Evolutionary conservation across 106 monocot genomes (phyloP), one percentile per base, ranked within the genome.

Genomic region (Amphibolis antarctica): DNA sequence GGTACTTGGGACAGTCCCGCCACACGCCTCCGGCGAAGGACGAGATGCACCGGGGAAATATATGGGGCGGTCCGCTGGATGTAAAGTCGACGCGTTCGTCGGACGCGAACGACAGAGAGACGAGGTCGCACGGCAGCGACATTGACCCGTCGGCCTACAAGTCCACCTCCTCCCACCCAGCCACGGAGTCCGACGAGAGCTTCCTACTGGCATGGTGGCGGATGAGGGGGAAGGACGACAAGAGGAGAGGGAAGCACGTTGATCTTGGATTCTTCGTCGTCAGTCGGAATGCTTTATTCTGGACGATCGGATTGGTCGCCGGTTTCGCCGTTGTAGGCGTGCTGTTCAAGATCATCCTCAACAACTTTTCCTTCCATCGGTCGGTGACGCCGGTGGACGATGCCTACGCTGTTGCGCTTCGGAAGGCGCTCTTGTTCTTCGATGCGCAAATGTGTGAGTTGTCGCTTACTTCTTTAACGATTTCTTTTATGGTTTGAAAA

Each of bases 401-500:
- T 53, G 79, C 78, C 64, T 94, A 82, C 72, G 82, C 86, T 14
- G 13, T 79, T 42, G 93, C 86, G 28, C 76, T 94, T 25, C 86
- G 67, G 67, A 83, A 83, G 72, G 93, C 89, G 30, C 79, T 94
- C 51, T 77, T 86, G 83, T 94, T 94, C 89, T 94, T 94, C 83
- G 83, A 89, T 60, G 89, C 89, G 66, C 93, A 94, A 77, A 68
- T 81, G 46, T 94, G 90, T 86, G 52, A 74, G 76, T 57, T 5
- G 36, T 42, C 11, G 18, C 10, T 58, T 13, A 28, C 15, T 31
- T 58, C 9, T 58, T 5, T 28, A 11, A 20, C 28, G 0, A 12
- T n/a, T 28, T 30, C 10, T 23, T 25, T 27, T 10, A 17, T 10
- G 4, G 10, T 23, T 25, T 21, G 14, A 56, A 56, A 26, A 0